These are phyloP conservation scores for Tolypocladium sp. DNA, from an alignment of 2,329 filamentous ascomycete genomes.

Conservation along the genomic window DNA sequence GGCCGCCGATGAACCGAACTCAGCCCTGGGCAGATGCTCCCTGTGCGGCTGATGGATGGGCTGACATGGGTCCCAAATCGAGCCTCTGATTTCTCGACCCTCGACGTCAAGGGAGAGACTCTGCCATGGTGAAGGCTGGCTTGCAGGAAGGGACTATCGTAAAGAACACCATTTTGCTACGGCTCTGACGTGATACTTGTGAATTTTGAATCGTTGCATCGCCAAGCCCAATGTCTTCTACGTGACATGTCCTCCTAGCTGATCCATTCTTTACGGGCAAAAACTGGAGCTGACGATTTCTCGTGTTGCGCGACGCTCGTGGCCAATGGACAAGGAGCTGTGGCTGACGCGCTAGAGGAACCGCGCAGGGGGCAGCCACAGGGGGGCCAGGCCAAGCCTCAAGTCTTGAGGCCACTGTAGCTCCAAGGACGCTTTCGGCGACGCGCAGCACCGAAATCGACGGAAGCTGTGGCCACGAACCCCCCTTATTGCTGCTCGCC, in stretches of 20 bases:
- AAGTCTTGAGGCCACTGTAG: constrained; percentile 1
- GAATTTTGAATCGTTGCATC: too few species aligned
- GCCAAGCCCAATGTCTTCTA: neutral
- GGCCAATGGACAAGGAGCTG: neutral
- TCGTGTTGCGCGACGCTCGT: neutral
- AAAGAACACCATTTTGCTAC: neutral
- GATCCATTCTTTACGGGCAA: neutral
- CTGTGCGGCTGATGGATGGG: neutral
- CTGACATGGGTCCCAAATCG: neutral
- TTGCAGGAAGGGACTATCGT: neutral
- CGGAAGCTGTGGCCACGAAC: neutral
- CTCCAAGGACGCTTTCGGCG: constrained; percentile 1
- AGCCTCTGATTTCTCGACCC: neutral
- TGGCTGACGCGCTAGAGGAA: neutral
- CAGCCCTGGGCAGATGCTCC: neutral
- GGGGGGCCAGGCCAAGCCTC: neutral
- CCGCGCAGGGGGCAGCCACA: neutral
- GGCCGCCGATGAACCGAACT: neutral
- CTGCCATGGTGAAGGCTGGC: too few species aligned
- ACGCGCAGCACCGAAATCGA: neutral
- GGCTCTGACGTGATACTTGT: neutral
- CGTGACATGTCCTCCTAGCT: neutral
- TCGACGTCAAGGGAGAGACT: neutral
- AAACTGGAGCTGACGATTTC: neutral
- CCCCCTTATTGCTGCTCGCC: neutral